Percentiles rank a stretch among this genome's conserved stretches.
phyloP scores from a whole-genome alignment of 2,329 filamentous ascomycete species.

The Leptographium lundbergii region DNA sequence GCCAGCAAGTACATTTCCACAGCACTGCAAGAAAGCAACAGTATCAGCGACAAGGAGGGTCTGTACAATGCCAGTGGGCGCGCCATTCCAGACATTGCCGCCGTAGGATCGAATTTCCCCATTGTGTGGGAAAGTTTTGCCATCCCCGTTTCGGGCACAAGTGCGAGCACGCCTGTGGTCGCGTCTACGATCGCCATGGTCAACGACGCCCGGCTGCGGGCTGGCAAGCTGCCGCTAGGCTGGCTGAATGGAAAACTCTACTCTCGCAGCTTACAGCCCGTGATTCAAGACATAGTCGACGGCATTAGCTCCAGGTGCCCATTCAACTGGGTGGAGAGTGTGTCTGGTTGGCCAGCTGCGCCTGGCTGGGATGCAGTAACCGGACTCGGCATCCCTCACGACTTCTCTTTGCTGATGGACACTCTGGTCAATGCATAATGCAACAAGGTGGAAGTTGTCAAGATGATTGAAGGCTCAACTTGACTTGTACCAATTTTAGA shows the following conservation, averaged over 20 bases:
- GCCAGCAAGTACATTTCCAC: slow-evolving; percentile 27
- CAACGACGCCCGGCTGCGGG: slow-evolving; percentile 38
- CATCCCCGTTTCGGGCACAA: slow-evolving; percentile 27
- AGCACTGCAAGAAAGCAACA: slow-evolving; percentile 22
- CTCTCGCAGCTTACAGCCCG: slow-evolving; percentile 15
- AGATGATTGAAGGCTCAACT: background rate
- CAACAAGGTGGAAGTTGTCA: background rate
- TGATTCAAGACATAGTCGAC: slow-evolving; percentile 27
- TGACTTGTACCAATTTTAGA: background rate
- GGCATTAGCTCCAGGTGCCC: slow-evolving; percentile 29
- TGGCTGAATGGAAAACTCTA: slow-evolving; percentile 42
- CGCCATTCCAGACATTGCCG: slow-evolving; percentile 38
- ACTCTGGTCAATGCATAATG: background rate
- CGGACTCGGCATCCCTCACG: slow-evolving; percentile 27
- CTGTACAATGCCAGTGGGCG: slow-evolving; percentile 32
- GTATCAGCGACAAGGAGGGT: slow-evolving; percentile 5
- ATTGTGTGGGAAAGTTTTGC: slow-evolving; percentile 27
- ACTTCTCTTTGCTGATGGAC: slow-evolving; percentile 21
- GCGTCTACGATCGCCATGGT: slow-evolving; percentile 41
- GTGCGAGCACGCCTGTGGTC: slow-evolving; percentile 40
- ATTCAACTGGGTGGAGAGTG: slow-evolving; percentile 16
- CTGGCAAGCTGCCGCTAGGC: slow-evolving; percentile 35
- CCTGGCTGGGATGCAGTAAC: slow-evolving; percentile 36
- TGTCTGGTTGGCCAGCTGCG: slow-evolving; percentile 30
- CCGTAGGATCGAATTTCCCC: slow-evolving; percentile 28